Evolutionary conservation across 1,284 basidiomycete genomes (phyloP).

Genomic region (Erythrobasidium hasegawianum): DNA sequence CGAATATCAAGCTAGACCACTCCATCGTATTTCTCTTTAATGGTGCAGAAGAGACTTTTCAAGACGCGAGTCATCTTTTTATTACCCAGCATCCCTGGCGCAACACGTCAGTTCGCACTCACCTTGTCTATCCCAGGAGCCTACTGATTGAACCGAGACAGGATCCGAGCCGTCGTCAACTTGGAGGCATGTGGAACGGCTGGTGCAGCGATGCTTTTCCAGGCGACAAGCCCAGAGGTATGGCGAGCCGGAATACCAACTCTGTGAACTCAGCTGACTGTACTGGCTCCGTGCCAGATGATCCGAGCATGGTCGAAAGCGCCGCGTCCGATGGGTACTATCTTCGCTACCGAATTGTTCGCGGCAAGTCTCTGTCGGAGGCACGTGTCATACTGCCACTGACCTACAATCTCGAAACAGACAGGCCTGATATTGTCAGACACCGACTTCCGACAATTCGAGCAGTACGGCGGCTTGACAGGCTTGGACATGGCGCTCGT

Average conservation of each 20-base stretch:
- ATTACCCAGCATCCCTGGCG: conserved; percentile 77
- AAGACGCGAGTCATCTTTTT: conserved; percentile 90
- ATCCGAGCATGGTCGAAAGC: conserved; percentile 83
- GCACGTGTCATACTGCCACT: too few species aligned
- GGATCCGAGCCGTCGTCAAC: conserved; percentile 83
- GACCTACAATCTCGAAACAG: conserved; percentile 1
- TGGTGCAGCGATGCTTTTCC: conserved; percentile 88
- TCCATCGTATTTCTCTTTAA: conserved; percentile 91
- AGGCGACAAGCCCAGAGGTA: conserved; percentile 79
- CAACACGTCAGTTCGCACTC: conserved; percentile 58
- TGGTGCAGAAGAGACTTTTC: conserved; percentile 88
- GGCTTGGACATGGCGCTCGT: conserved; percentile 80
- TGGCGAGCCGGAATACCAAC: not conserved
- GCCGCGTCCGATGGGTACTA: conserved; percentile 83
- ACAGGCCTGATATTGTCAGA: conserved; percentile 88
- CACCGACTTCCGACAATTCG: conserved; percentile 94
- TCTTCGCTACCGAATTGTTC: conserved; percentile 91
- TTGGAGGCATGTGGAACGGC: conserved; percentile 88
- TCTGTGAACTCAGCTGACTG: too few species aligned
- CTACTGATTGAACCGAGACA: conserved; percentile 46
- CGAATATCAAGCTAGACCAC: conserved; percentile 69
- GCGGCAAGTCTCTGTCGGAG: conserved; percentile 48
- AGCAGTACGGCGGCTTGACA: conserved; percentile 67
- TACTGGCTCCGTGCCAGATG: conserved; percentile 56
- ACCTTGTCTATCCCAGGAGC: too few species aligned